A percentile compares a stretch with the other conserved stretches of the same genome.
Evolutionary conservation across 345 rosid species (phyloP).

Genomic region (Gynandropsis gynandra): DNA sequence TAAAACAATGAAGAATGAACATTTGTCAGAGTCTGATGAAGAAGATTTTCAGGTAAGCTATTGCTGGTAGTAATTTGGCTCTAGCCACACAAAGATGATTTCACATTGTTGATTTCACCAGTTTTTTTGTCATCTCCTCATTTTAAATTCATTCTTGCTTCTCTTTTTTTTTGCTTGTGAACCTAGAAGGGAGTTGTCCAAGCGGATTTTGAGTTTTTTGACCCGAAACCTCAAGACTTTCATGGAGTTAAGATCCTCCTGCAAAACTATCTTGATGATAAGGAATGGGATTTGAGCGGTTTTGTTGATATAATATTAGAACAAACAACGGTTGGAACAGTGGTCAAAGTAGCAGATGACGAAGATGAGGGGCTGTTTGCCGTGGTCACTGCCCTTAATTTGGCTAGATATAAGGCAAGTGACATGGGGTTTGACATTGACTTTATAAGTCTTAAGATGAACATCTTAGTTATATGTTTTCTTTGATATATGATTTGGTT

Average conservation of each 20-base stretch:
- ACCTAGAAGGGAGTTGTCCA: conserved; percentile 57
- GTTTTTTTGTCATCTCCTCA: conserved; percentile 4
- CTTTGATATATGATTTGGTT: too few species aligned
- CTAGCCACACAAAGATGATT: too few species aligned
- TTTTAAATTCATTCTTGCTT: not conserved
- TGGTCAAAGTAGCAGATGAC: conserved; percentile 72
- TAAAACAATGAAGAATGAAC: conserved; percentile 18
- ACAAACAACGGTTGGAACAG: conserved; percentile 87
- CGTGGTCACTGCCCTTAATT: conserved; percentile 54
- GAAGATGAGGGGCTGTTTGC: conserved; percentile 65
- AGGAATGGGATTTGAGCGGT: conserved; percentile 83
- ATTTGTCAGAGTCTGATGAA: conserved; percentile 40
- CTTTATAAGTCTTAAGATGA: too few species aligned
- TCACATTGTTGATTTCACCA: not conserved
- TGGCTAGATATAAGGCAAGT: conserved; percentile 72
- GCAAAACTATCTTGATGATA: conserved; percentile 58
- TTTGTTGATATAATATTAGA: conserved; percentile 77
- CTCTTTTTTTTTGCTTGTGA: conserved; percentile 1
- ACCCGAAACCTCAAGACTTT: conserved; percentile 73
- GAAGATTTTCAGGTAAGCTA: conserved; percentile 42
- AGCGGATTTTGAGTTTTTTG: conserved; percentile 90
- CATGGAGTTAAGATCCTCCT: conserved; percentile 70
- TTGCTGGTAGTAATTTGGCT: too few species aligned
- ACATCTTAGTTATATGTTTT: not conserved
- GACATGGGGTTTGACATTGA: not conserved